Base-by-base conservation (phyloP, 441 rosid genomes). In the Erodium trifolium region DNA sequence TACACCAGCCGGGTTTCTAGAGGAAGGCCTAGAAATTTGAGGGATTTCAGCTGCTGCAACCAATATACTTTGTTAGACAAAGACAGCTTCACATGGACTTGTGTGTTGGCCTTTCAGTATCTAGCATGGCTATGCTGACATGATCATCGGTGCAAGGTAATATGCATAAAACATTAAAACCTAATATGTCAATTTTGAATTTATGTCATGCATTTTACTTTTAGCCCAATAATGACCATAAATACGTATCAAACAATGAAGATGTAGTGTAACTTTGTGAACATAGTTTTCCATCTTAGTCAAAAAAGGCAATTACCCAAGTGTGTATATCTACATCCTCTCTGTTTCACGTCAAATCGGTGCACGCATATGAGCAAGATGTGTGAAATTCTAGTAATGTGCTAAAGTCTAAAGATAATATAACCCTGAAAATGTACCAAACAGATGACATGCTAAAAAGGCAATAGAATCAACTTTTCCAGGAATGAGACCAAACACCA, bases 91-190 rank as follows among this genome's bases (percentile, higher is more conserved):
- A 59, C 64, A 59, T 18, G 64, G 60, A 11, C 7, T 3, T 5
- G 10, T 19, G 10, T 59, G 9, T 19, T 59, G 64, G 64, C 64
- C 64, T 18, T 59, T 59, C 4, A 19, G n/a, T 23, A 7, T 59
- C 64, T 59, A 59, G 64, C 64, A 59, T 12, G 64, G 64, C 64
- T 19, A 18, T 19, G 64, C 64, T 19, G 64, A 59, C 31, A 59
- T 18, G 16, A 2, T 18, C 13, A 2, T 19, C 1, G 19, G 63
- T 18, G 63, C 2, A 57, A 1, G 12, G 7, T 59, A 16, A 18
- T 18, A 59, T 2, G 29, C 63, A 59, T 31, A 31, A 31, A 59
- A 19, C 64, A 29, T 18, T 31, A 31, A 31, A 59, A 19, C 64
- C 64, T 18, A 59, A 19, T 18, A 14, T 31, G 64, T 29, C 31